These are phyloP conservation scores for Linnemannia zychae DNA, from an alignment of 192 early-diverging fungal genomes.

Conservation along the genomic window DNA sequence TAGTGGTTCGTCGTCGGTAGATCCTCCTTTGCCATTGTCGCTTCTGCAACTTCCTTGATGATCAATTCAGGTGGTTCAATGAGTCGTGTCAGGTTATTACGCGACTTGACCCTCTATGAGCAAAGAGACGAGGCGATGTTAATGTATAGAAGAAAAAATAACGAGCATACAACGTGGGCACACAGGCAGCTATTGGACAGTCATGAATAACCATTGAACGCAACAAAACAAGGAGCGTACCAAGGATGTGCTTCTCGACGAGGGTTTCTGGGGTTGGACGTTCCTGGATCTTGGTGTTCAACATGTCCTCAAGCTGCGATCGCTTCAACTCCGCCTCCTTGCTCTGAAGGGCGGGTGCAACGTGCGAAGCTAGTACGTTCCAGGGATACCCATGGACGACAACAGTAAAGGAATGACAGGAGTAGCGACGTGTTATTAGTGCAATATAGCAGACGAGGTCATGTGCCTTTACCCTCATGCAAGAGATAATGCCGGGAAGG, in stretches of 20 bases:
- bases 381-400: neutral
- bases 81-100: neutral
- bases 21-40: neutral
- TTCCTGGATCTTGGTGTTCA: slow-evolving; percentile 63
- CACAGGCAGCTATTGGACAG: neutral
- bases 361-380: slow-evolving; percentile 43
- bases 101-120: slow-evolving; percentile 29
- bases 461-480: neutral
- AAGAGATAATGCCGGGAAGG: neutral
- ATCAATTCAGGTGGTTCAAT: slow-evolving; percentile 8
- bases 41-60: neutral
- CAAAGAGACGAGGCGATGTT: neutral
- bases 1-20: neutral
- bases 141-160: neutral
- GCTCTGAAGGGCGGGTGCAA: slow-evolving; percentile 64
- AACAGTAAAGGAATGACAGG: slow-evolving; percentile 1
- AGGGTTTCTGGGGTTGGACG: slow-evolving; percentile 59
- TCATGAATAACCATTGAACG: neutral
- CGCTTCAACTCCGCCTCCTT: slow-evolving; percentile 62
- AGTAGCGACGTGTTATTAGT: neutral
- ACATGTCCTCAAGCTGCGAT: slow-evolving; percentile 57
- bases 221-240: slow-evolving; percentile 14
- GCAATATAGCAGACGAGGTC: neutral
- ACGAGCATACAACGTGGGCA: neutral
- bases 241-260: slow-evolving; percentile 72